phyloP scores from a whole-genome alignment of 2,329 filamentous ascomycete species.

The Clonostachys byssicola region DNA sequence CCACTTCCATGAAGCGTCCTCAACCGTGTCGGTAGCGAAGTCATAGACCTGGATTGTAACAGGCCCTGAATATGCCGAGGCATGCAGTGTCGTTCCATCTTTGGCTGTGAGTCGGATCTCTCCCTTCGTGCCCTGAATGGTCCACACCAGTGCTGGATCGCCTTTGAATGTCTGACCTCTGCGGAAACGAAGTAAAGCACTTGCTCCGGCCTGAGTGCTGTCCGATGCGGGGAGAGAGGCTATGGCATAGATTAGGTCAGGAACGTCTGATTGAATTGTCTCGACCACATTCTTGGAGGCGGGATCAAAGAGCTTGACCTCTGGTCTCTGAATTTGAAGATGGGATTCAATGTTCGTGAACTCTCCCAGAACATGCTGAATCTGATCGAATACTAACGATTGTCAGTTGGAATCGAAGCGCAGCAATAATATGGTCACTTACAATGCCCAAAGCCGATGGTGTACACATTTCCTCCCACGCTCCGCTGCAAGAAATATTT shows the following conservation, averaged over 20 bases:
- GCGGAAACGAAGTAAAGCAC: slow-evolving; percentile 37
- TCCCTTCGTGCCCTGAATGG: slow-evolving; percentile 45
- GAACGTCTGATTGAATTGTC: slow-evolving; percentile 31
- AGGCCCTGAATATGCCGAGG: slow-evolving; percentile 24
- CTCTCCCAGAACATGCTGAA: slow-evolving; percentile 41
- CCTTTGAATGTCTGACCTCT: slow-evolving; percentile 43
- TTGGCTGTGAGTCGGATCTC: slow-evolving; percentile 35
- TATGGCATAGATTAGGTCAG: slow-evolving; percentile 30
- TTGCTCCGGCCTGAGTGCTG: slow-evolving; percentile 22
- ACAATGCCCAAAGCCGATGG: slow-evolving; percentile 37
- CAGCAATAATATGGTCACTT: slow-evolving; percentile 8
- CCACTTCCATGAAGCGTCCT: slow-evolving; percentile 37
- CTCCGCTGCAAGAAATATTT: slow-evolving; percentile 43
- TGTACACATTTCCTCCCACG: slow-evolving; percentile 38
- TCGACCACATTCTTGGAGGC: slow-evolving; percentile 20
- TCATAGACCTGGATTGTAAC: slow-evolving; percentile 47
- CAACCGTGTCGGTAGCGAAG: slow-evolving; percentile 35
- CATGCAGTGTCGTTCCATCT: slow-evolving; percentile 19
- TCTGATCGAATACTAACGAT: slow-evolving; percentile 33
- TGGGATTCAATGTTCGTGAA: slow-evolving; percentile 28
- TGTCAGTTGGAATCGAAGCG: not conserved
- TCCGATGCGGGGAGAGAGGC: slow-evolving; percentile 23
- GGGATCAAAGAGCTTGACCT: slow-evolving; percentile 24
- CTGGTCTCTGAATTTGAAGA: slow-evolving; percentile 38
- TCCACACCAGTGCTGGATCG: slow-evolving; percentile 40